Evolutionary conservation across 192 early-diverging fungal genomes (phyloP).

Genomic region (Coemansia biformis): DNA sequence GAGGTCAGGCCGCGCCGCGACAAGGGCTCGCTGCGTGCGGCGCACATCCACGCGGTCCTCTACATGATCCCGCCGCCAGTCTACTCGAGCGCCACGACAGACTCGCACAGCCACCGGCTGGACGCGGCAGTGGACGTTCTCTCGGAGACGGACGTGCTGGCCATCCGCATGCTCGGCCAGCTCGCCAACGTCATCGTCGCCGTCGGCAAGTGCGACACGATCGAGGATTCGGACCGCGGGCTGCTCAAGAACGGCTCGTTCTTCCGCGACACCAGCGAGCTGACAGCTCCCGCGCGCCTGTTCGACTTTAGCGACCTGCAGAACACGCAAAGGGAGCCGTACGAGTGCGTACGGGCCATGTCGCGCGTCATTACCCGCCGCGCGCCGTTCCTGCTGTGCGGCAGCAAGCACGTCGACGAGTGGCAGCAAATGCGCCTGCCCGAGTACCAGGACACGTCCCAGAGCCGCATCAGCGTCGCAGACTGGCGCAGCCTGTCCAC

Average conservation of each 20-base stretch:
- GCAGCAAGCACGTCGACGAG: slow-evolving; percentile 39
- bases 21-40: slow-evolving; percentile 1
- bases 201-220: slow-evolving; percentile 44
- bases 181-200: slow-evolving; percentile 34
- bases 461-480: slow-evolving; percentile 18
- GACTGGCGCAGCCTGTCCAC: slow-evolving; percentile 38
- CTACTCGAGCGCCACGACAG: slow-evolving; percentile 19
- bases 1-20: slow-evolving; percentile 22
- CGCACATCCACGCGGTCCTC: slow-evolving; percentile 31
- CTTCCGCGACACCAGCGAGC: slow-evolving; percentile 7
- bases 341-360: slow-evolving; percentile 3
- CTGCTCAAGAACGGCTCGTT: slow-evolving; percentile 23
- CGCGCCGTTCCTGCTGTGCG: slow-evolving; percentile 29
- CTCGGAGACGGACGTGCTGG: slow-evolving; percentile 16
- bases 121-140: slow-evolving; percentile 25
- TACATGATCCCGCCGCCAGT: slow-evolving; percentile 44
- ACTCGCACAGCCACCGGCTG: slow-evolving; percentile 27
- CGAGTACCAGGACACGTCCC: slow-evolving; percentile 21
- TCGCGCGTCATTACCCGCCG: slow-evolving; percentile 4
- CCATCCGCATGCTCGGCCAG: slow-evolving; percentile 22
- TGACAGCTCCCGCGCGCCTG: slow-evolving; percentile 17
- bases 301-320: slow-evolving; percentile 32
- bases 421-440: slow-evolving; percentile 42
- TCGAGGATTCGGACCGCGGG: slow-evolving; percentile 26
- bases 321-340: slow-evolving; percentile 12